Base-by-base conservation (phyloP, 169 alveolate species). In the Cryptosporidium andersoni region DNA sequence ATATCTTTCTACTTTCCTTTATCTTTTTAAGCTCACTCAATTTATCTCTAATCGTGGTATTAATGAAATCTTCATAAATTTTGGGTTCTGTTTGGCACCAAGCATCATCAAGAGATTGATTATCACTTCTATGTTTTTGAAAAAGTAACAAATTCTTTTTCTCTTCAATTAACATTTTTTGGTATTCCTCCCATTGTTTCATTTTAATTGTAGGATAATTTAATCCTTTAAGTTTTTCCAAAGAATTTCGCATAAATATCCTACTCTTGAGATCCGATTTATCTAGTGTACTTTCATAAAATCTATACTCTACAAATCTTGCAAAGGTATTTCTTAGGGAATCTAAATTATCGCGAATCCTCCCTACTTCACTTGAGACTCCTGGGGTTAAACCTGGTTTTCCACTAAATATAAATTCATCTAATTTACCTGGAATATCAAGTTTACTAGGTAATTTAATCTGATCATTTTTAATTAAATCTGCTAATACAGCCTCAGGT, bases 31-130 rank as follows among this genome's bases (percentile, higher is more conserved):
- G 37, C 47, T 74, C 60, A 40, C 60, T 68, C 9, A 74, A 74
- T 48, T 58, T 74, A 34, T 58, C 6, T 51, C 60, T 74, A 3
- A 74, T 74, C 5, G 36, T 42, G 37, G 14, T 47, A 47, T 74
- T 74, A 12, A 74, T 51, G 47, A 56, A 74, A 34, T 74, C 85
- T 6, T 74, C 85, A 34, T 58, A 74, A 11, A 49, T 55, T 11
- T 74, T 43, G 16, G 40, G 64, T 47, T 74, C 85, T 74, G 85
- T 74, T 58, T 74, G 85, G 49, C 85, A 74, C 85, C 85, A 74
- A 43, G 85, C 85, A 74, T 74, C 85, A 55, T 74, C 85, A 12
- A 74, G 60, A 11, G 40, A 60, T 42, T 74, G 85, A 11, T 55
- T 60, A 47, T 68, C 85, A 12, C 85, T 58, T 58, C 85, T 2